Base-by-base conservation (phyloP, 2,329 filamentous ascomycete genomes). In the Metarhizium rileyi region DNA sequence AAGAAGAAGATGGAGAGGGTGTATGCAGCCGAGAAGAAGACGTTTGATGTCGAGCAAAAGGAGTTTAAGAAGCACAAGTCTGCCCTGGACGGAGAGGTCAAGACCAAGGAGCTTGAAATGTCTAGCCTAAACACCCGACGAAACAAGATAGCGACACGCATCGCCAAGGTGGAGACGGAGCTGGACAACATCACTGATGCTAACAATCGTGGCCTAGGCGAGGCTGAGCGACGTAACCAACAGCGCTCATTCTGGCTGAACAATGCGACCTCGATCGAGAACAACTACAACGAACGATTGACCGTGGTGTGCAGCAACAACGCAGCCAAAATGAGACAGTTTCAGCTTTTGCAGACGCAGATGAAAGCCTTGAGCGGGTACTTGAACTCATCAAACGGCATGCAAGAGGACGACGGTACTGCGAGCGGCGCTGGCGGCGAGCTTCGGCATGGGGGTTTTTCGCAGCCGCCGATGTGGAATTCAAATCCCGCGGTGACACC, bases 141-240 rank as follows among this genome's bases (percentile, higher is more conserved):
- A 46, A 87, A 87, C 69, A 86, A 86, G 67, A 81, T 88, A 40
- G 78, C 80, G 49, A 75, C 78, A 25, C 82, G 86, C 46, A 84
- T 87, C 57, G 75, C 76, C 61, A 87, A 87, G 69, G 80, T 88
- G 23, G 81, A 85, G 56, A 82, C 80, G 56, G 86, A 90, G 64
- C 76, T 86, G 56, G 80, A 82, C 50, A 81, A 82, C 57, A 82
- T 90, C 57, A 75, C 77, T 23, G 80, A 84, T 57, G 84, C 84
- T 57, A 86, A 86, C 62, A 75, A 73, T 46, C 76, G 81, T 45
- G 81, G 80, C 1, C 70, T 83, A 20, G 76, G 82, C 54, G 81
- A 83, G 61, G 83, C 80, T 49, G 80, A 81, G 56, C 75, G 77
- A 9, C 73, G 75, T 36, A 71, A 71, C 10, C 76, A 79, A 57